These are phyloP conservation scores for Emericellopsis terricola DNA, from an alignment of 495 filamentous ascomycete genomes.

Conservation along the genomic window DNA sequence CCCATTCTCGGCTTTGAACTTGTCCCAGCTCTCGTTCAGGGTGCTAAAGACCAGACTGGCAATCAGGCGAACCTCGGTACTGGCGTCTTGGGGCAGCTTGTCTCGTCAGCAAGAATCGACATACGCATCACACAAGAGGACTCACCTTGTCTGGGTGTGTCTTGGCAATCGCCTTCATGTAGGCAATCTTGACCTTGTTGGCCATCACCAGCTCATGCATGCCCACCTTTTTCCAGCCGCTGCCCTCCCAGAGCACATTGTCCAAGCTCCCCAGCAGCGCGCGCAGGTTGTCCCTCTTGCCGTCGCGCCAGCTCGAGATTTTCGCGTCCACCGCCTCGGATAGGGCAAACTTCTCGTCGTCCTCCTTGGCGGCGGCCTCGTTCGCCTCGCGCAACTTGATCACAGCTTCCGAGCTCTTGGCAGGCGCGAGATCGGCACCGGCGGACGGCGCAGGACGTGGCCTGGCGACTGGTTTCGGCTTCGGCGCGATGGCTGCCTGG, in stretches of 20 bases:
- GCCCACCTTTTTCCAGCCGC: slow-evolving; percentile 92
- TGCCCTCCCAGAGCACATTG: slow-evolving; percentile 73
- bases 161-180: slow-evolving; percentile 98
- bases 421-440: slow-evolving; percentile 24
- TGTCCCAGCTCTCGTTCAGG: slow-evolving; percentile 96
- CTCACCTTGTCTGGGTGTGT: slow-evolving; percentile 96
- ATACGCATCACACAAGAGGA: slow-evolving; percentile 1
- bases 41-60: slow-evolving; percentile 78
- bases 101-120: slow-evolving; percentile 3
- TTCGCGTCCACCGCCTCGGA: slow-evolving; percentile 65
- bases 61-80: slow-evolving; percentile 90
- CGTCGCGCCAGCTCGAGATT: slow-evolving; percentile 62
- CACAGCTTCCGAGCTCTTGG: slow-evolving; percentile 44
- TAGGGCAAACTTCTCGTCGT: slow-evolving; percentile 84
- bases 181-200: slow-evolving; percentile 85
- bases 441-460: slow-evolving; percentile 28
- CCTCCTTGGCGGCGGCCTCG: slow-evolving; percentile 59
- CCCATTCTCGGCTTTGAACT: slow-evolving; percentile 82
- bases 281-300: slow-evolving; percentile 82
- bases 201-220: slow-evolving; percentile 82
- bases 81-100: slow-evolving; percentile 71
- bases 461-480: slow-evolving; percentile 19
- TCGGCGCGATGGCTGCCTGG: slow-evolving; percentile 61
- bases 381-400: slow-evolving; percentile 65
- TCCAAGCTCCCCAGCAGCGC: slow-evolving; percentile 81